Percentiles rank a stretch among this genome's conserved stretches.
phyloP scores from a whole-genome alignment of 73 alveolate genomes.

The Tetrahymena elliotti region DNA sequence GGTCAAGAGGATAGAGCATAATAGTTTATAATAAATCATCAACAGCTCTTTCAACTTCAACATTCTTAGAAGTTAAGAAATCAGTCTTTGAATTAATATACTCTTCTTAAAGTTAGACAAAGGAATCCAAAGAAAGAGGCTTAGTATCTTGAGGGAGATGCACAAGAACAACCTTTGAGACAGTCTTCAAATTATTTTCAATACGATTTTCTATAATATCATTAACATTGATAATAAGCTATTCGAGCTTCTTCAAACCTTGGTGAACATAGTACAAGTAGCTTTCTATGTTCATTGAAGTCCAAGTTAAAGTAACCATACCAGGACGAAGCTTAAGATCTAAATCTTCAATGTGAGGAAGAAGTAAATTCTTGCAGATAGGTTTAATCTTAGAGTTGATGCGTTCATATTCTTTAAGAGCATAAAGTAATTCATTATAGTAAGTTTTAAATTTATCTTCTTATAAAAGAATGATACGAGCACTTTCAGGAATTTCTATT shows the following conservation, averaged over 20 bases:
- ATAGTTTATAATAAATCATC: slow-evolving; percentile 98
- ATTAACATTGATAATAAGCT: slow-evolving; percentile 94
- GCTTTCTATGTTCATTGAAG: slow-evolving; percentile 99
- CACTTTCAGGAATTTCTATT: slow-evolving; percentile 99
- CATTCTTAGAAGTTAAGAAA: slow-evolving; percentile 89
- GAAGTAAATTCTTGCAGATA: slow-evolving; percentile 92
- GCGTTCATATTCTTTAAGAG: slow-evolving; percentile 98
- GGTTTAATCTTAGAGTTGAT: slow-evolving; percentile 96
- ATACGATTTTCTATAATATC: slow-evolving; percentile 99
- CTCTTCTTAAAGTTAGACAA: slow-evolving; percentile 96
- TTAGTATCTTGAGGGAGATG: slow-evolving; percentile 96
- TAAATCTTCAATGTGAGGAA: slow-evolving; percentile 98
- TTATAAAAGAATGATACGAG: slow-evolving; percentile 97
- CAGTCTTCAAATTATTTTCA: slow-evolving; percentile 96
- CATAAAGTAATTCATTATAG: slow-evolving; percentile 94
- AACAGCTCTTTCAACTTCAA: slow-evolving; percentile 99
- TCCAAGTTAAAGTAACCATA: slow-evolving; percentile 99
- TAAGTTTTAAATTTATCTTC: slow-evolving; percentile 99
- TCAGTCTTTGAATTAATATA: slow-evolving; percentile 92
- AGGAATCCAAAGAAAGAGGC: slow-evolving; percentile 94
- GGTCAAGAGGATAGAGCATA: slow-evolving; percentile 96
- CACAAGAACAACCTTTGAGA: slow-evolving; percentile 95
- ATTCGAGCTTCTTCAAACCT: slow-evolving; percentile 96
- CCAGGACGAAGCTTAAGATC: slow-evolving; percentile 99
- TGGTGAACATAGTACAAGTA: slow-evolving; percentile 94